These are phyloP conservation scores for Sutorius eximius DNA, from an alignment of 1,284 basidiomycete genomes.

Conservation along the genomic window DNA sequence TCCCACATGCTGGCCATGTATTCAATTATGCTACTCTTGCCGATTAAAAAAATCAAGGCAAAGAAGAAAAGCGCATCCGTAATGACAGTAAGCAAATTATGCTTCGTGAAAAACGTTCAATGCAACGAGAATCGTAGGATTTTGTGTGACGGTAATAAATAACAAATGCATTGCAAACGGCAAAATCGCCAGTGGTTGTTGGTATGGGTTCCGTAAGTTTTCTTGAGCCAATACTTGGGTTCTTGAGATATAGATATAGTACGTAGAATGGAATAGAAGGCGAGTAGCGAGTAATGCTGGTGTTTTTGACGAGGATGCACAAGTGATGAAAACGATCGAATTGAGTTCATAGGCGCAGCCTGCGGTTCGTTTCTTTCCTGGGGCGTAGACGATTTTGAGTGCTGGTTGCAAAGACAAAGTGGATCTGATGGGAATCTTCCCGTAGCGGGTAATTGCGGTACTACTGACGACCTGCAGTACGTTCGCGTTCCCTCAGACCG, in stretches of 20 bases:
- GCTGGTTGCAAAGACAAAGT: conserved; percentile 1
- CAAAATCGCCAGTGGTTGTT: conserved; percentile 30
- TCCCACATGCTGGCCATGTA: conserved; percentile 1
- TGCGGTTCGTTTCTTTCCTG: conserved; percentile 22
- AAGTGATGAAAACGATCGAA: conserved; percentile 13
- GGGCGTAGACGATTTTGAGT: conserved; percentile 12
- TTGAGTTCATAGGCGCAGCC: conserved; percentile 30
- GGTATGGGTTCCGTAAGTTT: conserved; percentile 38
- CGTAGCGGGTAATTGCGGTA: neutral
- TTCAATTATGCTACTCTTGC: conserved; percentile 16
- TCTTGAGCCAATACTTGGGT: conserved; percentile 29
- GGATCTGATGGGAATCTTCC: neutral
- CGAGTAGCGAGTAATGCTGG: conserved; percentile 25
- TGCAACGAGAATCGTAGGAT: conserved; percentile 26
- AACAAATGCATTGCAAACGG: conserved; percentile 37
- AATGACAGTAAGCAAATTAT: conserved; percentile 26
- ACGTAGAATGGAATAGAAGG: conserved; percentile 35
- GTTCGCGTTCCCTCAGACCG: conserved; percentile 53
- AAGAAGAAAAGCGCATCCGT: conserved; percentile 5
- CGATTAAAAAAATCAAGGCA: conserved; percentile 7
- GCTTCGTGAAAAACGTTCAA: conserved; percentile 30
- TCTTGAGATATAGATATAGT: conserved; percentile 42
- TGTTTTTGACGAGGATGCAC: conserved; percentile 29
- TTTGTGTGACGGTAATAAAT: conserved; percentile 35
- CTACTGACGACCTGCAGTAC: conserved; percentile 37